Evolutionary conservation across 768 basidiomycete species (phyloP).

Genomic region (Suillus subaureus): DNA sequence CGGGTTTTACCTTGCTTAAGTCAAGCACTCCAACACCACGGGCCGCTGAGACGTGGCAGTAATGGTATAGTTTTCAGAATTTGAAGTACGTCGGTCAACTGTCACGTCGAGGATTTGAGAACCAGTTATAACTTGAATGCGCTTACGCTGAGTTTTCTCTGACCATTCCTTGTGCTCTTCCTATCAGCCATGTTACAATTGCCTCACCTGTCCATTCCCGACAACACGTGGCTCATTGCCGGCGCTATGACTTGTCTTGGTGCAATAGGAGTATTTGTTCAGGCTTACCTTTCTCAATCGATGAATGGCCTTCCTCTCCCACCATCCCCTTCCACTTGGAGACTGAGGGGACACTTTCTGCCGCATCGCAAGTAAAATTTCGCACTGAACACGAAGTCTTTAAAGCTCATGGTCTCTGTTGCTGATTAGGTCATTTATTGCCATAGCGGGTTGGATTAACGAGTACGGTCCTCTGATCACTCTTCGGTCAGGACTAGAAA

Average conservation of each 20-base stretch:
- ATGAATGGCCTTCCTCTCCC: background rate
- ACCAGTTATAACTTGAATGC: background rate
- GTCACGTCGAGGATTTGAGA: background rate
- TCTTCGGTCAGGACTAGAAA: background rate
- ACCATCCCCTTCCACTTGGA: background rate
- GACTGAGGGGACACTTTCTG: background rate
- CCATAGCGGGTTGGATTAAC: background rate
- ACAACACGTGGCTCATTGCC: background rate
- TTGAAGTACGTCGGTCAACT: background rate
- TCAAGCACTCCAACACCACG: background rate
- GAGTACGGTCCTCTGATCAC: background rate
- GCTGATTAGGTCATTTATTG: background rate
- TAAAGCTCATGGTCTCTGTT: background rate
- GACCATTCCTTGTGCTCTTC: background rate
- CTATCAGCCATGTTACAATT: background rate
- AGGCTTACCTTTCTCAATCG: background rate
- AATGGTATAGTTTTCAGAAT: background rate
- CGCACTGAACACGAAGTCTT: background rate
- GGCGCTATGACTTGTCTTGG: background rate
- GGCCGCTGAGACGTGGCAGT: background rate
- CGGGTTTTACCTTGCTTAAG: background rate
- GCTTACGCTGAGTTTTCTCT: background rate
- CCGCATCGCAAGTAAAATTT: background rate
- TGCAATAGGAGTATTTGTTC: background rate
- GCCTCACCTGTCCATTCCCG: background rate